These are phyloP conservation scores for Aspergillus carlsbadensis DNA, from an alignment of 495 filamentous ascomycete species.

Conservation along the genomic window DNA sequence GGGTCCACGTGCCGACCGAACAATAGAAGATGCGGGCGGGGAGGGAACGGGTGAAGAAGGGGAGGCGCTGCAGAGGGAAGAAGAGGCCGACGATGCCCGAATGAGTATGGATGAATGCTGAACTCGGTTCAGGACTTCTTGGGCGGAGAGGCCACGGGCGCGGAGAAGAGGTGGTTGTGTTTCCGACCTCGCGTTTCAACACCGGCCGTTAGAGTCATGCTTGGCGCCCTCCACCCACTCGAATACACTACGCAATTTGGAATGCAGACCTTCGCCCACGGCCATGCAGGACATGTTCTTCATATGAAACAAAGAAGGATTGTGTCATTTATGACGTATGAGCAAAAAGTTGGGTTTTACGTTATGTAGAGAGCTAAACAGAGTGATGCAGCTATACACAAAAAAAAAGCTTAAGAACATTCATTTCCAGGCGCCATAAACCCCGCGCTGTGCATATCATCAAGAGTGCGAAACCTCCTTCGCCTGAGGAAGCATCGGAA, in stretches of 20 bases:
- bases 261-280: background rate
- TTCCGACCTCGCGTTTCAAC: constrained; percentile 13
- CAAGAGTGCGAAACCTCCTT: constrained; percentile 17
- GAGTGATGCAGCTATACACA: constrained; percentile 26
- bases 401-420: constrained; percentile 18
- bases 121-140: background rate
- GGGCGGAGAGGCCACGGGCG: constrained; percentile 10
- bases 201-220: constrained; percentile 18
- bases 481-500: constrained; percentile 6
- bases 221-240: constrained; percentile 19
- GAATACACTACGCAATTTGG: constrained; percentile 5
- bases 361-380: constrained; percentile 16
- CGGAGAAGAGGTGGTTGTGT: constrained; percentile 4
- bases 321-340: constrained; percentile 2
- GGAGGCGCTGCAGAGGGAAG: background rate
- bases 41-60: constrained; percentile 4
- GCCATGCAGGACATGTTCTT: background rate
- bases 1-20: constrained; percentile 29
- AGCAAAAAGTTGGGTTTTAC: constrained; percentile 1
- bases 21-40: constrained; percentile 12
- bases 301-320: constrained; percentile 11
- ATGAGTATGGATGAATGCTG: background rate
- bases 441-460: constrained; percentile 49
- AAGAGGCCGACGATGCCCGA: background rate
- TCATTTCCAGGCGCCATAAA: constrained; percentile 40